Evolutionary conservation across 148 eudicot species (phyloP).

Genomic region (Vaccinium macrocarpon): DNA sequence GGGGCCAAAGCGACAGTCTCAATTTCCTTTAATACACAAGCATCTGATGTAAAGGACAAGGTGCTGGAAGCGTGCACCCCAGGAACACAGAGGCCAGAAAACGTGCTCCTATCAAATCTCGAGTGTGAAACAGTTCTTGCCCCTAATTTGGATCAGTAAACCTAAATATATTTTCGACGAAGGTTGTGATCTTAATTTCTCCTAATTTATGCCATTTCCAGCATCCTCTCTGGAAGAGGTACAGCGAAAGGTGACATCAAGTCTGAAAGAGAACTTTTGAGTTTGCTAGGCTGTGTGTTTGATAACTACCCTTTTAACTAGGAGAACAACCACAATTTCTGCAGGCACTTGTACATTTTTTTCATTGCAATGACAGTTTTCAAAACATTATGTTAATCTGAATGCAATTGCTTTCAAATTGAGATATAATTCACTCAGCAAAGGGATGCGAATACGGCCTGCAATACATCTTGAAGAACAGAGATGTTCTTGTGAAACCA

Average conservation of each 20-base stretch:
- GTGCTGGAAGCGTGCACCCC: constrained; percentile 6
- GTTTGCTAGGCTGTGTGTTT: neutral
- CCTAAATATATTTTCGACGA: neutral
- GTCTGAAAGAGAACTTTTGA: neutral
- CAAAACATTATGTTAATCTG: neutral
- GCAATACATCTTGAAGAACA: neutral
- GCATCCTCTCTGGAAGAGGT: neutral
- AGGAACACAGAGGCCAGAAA: neutral
- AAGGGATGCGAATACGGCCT: neutral
- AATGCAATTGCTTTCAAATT: neutral
- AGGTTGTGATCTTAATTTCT: neutral
- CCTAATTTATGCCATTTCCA: neutral
- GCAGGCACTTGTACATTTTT: neutral
- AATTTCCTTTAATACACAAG: constrained; percentile 15
- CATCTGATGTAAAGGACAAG: constrained; percentile 17
- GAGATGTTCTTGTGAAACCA: neutral
- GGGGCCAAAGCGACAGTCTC: constrained; percentile 17
- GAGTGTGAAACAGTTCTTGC: neutral
- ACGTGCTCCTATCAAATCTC: neutral
- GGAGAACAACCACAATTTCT: neutral
- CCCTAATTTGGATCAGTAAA: constrained; percentile 3
- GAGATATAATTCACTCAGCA: neutral
- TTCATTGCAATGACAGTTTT: neutral
- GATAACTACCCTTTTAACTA: neutral
- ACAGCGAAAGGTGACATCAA: neutral